Conservation (phyloP, 2,329 filamentous ascomycete species). For the Aspergillus fumigatiaffinis region DNA sequence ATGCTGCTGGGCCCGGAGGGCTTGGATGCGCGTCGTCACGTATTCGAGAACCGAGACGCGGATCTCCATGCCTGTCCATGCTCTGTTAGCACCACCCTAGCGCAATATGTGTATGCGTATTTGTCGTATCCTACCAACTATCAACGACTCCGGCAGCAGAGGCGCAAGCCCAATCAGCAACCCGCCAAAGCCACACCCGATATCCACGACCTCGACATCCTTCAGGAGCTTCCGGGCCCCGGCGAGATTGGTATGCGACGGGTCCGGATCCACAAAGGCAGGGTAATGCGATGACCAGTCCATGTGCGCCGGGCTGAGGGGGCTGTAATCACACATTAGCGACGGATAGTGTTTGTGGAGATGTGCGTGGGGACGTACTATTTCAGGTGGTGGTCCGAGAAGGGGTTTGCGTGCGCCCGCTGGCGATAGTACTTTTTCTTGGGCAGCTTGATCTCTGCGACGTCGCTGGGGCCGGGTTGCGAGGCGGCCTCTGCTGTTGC, state of each 20-base stretch:
- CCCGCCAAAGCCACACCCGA: constrained; percentile 94
- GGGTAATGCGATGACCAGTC: constrained; percentile 87
- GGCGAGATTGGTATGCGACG: constrained; percentile 27
- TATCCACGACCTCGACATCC: constrained; percentile 88
- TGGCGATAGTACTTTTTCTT: constrained; percentile 97
- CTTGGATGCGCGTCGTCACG: constrained; percentile 80
- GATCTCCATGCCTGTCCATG: constrained; percentile 76
- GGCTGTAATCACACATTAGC: constrained; percentile 51
- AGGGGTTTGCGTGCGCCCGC: constrained; percentile 94
- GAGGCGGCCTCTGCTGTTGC: constrained; percentile 35
- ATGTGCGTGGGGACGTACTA: constrained; percentile 62
- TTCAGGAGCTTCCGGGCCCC: constrained; percentile 51
- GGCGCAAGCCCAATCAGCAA: constrained; percentile 82
- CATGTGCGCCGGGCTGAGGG: constrained; percentile 75
- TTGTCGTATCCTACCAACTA: constrained; percentile 61
- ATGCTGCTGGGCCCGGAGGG: constrained; percentile 57
- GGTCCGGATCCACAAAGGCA: constrained; percentile 54
- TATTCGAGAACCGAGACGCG: constrained; percentile 85
- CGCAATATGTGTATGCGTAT: background rate
- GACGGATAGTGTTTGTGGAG: background rate
- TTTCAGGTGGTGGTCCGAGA: constrained; percentile 83
- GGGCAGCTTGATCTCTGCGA: constrained; percentile 59
- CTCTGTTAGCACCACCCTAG: constrained; percentile 1
- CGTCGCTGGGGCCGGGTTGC: constrained; percentile 20
- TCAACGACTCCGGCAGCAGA: constrained; percentile 72